Conservation (phyloP, 2,329 filamentous ascomycete species). For the Fusarium fujikuroi region DNA sequence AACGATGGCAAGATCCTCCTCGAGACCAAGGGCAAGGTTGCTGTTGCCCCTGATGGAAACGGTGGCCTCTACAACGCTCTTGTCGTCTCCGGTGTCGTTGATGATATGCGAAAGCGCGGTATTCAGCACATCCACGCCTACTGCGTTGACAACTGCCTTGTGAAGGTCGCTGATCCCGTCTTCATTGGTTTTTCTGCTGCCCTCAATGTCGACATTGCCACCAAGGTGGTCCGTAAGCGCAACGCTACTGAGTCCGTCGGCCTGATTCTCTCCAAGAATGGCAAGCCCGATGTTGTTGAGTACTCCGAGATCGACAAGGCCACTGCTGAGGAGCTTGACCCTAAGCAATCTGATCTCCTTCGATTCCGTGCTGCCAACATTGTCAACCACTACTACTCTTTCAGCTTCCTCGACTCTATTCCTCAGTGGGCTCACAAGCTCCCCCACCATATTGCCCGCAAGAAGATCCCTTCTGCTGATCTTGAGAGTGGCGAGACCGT, state of each 20-base stretch:
- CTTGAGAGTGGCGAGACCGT: constrained; percentile 79
- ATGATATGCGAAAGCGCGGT: constrained; percentile 88
- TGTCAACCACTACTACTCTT: constrained; percentile 99
- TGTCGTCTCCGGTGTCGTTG: constrained; percentile 79
- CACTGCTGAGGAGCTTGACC: constrained; percentile 89
- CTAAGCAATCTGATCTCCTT: constrained; percentile 81
- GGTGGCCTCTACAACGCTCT: constrained; percentile 96
- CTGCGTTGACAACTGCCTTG: constrained; percentile 99
- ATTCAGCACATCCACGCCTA: constrained; percentile 97
- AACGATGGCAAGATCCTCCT: constrained; percentile 98
- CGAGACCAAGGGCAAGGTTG: constrained; percentile 89
- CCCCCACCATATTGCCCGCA: constrained; percentile 94
- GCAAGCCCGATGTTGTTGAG: constrained; percentile 96
- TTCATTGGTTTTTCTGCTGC: constrained; percentile 94
- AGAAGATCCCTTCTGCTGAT: constrained; percentile 95
- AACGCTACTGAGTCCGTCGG: constrained; percentile 96
- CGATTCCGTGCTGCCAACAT: constrained; percentile 99
- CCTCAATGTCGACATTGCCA: constrained; percentile 92
- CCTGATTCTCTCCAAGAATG: constrained; percentile 93
- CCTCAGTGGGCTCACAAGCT: constrained; percentile 86
- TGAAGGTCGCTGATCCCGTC: constrained; percentile 95
- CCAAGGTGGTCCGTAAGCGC: constrained; percentile 99
- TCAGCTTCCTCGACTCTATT: constrained; percentile 89
- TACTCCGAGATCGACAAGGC: constrained; percentile 95
- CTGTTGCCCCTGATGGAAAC: constrained; percentile 96